Base-by-base conservation (phyloP, 2,329 filamentous ascomycete species). In the Alternaria brassicae region DNA sequence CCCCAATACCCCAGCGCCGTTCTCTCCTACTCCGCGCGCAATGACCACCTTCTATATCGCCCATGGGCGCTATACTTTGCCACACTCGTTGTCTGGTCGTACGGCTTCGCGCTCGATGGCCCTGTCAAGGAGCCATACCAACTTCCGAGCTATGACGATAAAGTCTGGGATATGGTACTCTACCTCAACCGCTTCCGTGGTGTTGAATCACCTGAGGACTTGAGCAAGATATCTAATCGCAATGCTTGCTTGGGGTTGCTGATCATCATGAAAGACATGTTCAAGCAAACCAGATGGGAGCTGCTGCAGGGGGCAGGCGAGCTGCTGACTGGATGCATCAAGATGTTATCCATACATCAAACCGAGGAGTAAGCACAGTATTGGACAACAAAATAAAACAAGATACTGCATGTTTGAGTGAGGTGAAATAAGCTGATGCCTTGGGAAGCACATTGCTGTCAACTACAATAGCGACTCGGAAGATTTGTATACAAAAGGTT, bases 61-160 rank as follows among this genome's bases (percentile, higher is more conserved):
- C 92, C 94, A 0, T 99, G 95, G 94, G 93, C 97, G 10, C 82
- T 98, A 51, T 99, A 97, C 78, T 96, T 97, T 73, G 92, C 95
- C 1, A 89, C 89, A 0, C 84, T 99, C 13, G 92, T 97, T 21
- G 91, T 98, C 1, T 99, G 95, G 95, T 92, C 89, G 60, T 99
- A 98, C 71, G 94, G 93, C 2, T 97, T 89, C 74, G 93, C 94
- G 0, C 82, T 96, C 19, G 95, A 98, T 68, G 95, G 95, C 0
- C 86, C 92, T 0, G 86, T 91, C 57, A 81, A 84, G 6, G 79
- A 78, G 4, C 79, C 53, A 50, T 83, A 79, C 67, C 79, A 81
- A 19, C 86, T 91, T 56, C 78, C 76, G 36, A 89, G 83, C 1
- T 83, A 84, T 48, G 85, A 88, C 13, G 89, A 91, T 62, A 89